Conservation (phyloP, 2,329 filamentous ascomycete species). For the Clathrospora elynae region DNA sequence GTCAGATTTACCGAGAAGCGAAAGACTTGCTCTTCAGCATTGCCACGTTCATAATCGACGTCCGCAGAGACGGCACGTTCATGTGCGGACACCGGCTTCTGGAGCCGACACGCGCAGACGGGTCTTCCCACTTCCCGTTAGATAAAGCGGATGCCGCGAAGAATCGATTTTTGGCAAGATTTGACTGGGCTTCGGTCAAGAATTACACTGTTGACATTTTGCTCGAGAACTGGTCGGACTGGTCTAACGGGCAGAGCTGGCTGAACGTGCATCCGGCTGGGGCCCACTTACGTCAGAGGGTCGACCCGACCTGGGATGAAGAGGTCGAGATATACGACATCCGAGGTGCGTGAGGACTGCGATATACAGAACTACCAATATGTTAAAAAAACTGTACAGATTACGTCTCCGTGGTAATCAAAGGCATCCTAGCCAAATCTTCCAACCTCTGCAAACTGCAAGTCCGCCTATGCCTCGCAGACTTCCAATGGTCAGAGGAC, state of each 20-base stretch:
- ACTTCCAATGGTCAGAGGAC: slow-evolving; percentile 32
- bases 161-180: slow-evolving; percentile 33
- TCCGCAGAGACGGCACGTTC: slow-evolving; percentile 40
- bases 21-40: slow-evolving; percentile 38
- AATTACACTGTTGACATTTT: slow-evolving; percentile 44
- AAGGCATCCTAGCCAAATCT: slow-evolving; percentile 38
- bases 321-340: slow-evolving; percentile 48
- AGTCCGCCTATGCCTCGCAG: slow-evolving; percentile 34
- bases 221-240: slow-evolving; percentile 32
- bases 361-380: neutral
- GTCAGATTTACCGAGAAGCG: slow-evolving; percentile 34
- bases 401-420: slow-evolving; percentile 39
- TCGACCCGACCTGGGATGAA: slow-evolving; percentile 32
- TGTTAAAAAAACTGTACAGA: slow-evolving; percentile 23
- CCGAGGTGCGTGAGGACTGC: slow-evolving; percentile 21
- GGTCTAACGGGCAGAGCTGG: too few species aligned
- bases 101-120: slow-evolving; percentile 36
- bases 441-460: slow-evolving; percentile 37
- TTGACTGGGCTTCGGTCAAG: slow-evolving; percentile 38
- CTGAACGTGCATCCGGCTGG: neutral
- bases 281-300: neutral
- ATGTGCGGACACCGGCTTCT: slow-evolving; percentile 43
- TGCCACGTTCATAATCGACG: slow-evolving; percentile 38
- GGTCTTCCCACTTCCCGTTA: slow-evolving; percentile 23
- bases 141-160: slow-evolving; percentile 25